phyloP scores from a whole-genome alignment of 2,329 filamentous ascomycete species.

The Ilyonectria destructans region DNA sequence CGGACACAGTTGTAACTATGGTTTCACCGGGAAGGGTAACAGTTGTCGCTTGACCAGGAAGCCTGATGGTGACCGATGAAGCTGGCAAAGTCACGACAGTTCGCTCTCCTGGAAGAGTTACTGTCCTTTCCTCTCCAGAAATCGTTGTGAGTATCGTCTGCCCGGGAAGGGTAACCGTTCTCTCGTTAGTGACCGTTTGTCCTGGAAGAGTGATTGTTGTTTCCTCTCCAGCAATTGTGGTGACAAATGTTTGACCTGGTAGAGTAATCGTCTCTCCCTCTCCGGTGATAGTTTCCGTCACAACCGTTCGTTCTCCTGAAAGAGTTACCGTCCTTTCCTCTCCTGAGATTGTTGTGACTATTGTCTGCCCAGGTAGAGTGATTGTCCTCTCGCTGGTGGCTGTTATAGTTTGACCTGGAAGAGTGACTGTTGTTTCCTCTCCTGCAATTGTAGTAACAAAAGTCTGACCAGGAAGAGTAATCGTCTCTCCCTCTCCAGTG shows the following conservation, averaged over 20 bases:
- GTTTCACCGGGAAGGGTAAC: constrained; percentile 48
- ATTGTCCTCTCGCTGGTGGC: background rate
- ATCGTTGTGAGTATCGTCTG: constrained; percentile 39
- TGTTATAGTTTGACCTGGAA: constrained; percentile 6
- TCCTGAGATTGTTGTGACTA: constrained; percentile 12
- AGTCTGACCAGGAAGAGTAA: constrained; percentile 8
- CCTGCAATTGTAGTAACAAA: constrained; percentile 1
- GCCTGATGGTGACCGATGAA: constrained; percentile 11
- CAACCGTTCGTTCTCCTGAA: constrained; percentile 6
- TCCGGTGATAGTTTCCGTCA: background rate
- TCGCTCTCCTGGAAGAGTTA: constrained; percentile 46
- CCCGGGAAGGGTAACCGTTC: constrained; percentile 24
- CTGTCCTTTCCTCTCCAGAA: constrained; percentile 42
- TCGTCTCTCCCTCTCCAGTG: constrained; percentile 2
- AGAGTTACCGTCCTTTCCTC: constrained; percentile 13
- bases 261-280: constrained; percentile 32
- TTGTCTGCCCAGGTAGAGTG: constrained; percentile 9
- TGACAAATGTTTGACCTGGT: constrained; percentile 6
- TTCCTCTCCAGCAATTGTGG: constrained; percentile 32
- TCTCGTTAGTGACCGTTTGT: constrained; percentile 45
- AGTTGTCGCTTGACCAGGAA: constrained; percentile 35
- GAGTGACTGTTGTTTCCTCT: constrained; percentile 8
- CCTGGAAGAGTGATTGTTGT: constrained; percentile 13
- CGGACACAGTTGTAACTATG: constrained; percentile 30
- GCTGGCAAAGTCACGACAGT: constrained; percentile 42